Conservation (phyloP, 352 stramenopile genomes). For the Pythium dissimile region DNA sequence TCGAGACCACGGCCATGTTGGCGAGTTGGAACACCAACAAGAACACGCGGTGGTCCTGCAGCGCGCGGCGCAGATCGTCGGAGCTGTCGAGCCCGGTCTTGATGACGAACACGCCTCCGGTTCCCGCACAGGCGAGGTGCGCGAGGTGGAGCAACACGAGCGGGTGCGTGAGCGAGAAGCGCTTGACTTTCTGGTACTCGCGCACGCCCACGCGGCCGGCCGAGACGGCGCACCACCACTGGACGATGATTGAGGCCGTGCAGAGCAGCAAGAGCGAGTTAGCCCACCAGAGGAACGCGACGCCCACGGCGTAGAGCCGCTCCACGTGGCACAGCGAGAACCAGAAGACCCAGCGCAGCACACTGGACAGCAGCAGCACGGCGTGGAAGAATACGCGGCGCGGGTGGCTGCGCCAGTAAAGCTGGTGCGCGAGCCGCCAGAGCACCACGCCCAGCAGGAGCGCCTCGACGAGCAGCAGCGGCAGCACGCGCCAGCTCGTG, state of each 20-base stretch:
- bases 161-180: slow-evolving; percentile 44
- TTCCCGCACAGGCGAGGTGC: slow-evolving; percentile 37
- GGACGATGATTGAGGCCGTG: slow-evolving; percentile 61
- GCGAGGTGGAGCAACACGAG: slow-evolving; percentile 59
- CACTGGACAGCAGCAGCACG: slow-evolving; percentile 24
- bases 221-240: slow-evolving; percentile 59
- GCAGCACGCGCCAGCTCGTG: slow-evolving; percentile 40
- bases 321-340: slow-evolving; percentile 18
- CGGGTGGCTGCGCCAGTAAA: slow-evolving; percentile 58
- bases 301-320: slow-evolving; percentile 25
- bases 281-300: slow-evolving; percentile 49
- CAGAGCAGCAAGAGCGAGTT: slow-evolving; percentile 69
- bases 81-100: slow-evolving; percentile 17
- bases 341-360: slow-evolving; percentile 19
- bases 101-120: slow-evolving; percentile 35
- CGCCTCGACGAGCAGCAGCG: slow-evolving; percentile 45
- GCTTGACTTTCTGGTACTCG: slow-evolving; percentile 45
- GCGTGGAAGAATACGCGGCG: slow-evolving; percentile 57
- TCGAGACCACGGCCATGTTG: slow-evolving; percentile 40
- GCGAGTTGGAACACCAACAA: slow-evolving; percentile 35
- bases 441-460: slow-evolving; percentile 36
- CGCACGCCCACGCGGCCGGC: slow-evolving; percentile 45
- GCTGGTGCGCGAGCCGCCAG: slow-evolving; percentile 56
- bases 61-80: slow-evolving; percentile 23
- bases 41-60: slow-evolving; percentile 19